A percentile compares a stretch with the other conserved stretches of the same genome.
These are phyloP conservation scores for Coniophora puteana DNA, from an alignment of 1,284 basidiomycete species.

Conservation along the genomic window DNA sequence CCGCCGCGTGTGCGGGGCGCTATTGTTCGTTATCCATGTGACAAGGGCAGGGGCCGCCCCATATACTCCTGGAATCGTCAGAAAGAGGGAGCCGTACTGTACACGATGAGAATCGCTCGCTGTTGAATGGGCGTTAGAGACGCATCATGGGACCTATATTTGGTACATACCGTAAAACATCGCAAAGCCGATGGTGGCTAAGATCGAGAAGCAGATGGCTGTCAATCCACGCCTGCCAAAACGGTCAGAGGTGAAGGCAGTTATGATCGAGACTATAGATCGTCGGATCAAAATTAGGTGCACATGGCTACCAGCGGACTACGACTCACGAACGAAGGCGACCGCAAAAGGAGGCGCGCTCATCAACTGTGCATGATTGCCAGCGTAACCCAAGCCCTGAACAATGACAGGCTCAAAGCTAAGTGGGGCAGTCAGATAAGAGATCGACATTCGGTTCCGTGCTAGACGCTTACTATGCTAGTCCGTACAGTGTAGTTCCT, in stretches of 20 bases:
- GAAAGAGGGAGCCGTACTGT: conserved; percentile 48
- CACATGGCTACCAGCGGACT: background rate
- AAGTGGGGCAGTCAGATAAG: no score
- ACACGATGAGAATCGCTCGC: conserved; percentile 25
- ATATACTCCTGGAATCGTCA: conserved; percentile 45
- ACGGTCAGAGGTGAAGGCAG: conserved; percentile 35
- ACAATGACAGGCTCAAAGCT: conserved; percentile 50
- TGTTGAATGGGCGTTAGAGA: no score
- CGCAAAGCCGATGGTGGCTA: conserved; percentile 36
- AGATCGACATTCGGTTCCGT: background rate
- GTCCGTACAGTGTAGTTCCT: conserved; percentile 37
- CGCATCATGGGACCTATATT: background rate
- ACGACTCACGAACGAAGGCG: conserved; percentile 32
- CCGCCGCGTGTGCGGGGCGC: conserved; percentile 48
- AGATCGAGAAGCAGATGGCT: conserved; percentile 28
- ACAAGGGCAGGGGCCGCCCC: conserved; percentile 38
- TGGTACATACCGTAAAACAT: conserved; percentile 37
- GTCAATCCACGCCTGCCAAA: conserved; percentile 35
- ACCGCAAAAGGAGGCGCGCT: conserved; percentile 39
- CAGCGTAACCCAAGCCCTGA: conserved; percentile 34
- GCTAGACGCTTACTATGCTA: conserved; percentile 24
- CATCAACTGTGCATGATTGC: conserved; percentile 37
- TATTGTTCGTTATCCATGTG: conserved; percentile 58
- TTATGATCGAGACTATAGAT: conserved; percentile 29
- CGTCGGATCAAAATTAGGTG: background rate